phyloP scores from a whole-genome alignment of 2,329 filamentous ascomycete genomes.

The Ascosphaera apis region DNA sequence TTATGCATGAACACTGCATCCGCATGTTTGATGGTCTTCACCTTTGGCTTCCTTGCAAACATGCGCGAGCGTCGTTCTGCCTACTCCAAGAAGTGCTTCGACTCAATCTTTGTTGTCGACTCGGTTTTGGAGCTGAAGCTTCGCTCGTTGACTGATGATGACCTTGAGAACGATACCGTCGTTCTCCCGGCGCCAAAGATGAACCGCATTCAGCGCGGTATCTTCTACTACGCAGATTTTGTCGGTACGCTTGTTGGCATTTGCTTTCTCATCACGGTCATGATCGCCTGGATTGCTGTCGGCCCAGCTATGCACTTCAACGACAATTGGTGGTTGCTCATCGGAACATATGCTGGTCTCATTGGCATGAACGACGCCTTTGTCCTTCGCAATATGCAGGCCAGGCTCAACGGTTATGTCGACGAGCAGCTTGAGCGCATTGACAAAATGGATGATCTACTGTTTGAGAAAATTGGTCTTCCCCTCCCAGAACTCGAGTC shows the following conservation, averaged over 20 bases:
- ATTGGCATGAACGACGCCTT: slow-evolving; percentile 24
- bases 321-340: slow-evolving; percentile 25
- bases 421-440: slow-evolving; percentile 5
- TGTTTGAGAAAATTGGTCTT: slow-evolving; percentile 2
- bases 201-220: slow-evolving; percentile 14
- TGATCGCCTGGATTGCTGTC: slow-evolving; percentile 17
- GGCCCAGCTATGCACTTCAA: slow-evolving; percentile 19
- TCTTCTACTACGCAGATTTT: slow-evolving; percentile 19
- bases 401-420: slow-evolving; percentile 7
- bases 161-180: slow-evolving; percentile 13
- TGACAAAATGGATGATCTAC: slow-evolving; percentile 4
- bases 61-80: slow-evolving; percentile 8
- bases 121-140: slow-evolving; percentile 5
- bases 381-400: slow-evolving; percentile 23
- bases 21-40: slow-evolving; percentile 21
- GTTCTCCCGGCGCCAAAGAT: slow-evolving; percentile 13
- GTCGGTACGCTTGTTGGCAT: slow-evolving; percentile 22
- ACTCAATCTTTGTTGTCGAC: slow-evolving; percentile 8
- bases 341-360: slow-evolving; percentile 26
- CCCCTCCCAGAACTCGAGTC: background rate
- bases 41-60: slow-evolving; percentile 10
- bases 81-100: slow-evolving; percentile 5
- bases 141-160: slow-evolving; percentile 6
- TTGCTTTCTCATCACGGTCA: slow-evolving; percentile 15
- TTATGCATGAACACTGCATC: too few species aligned